Base-by-base conservation (phyloP, 2,329 filamentous ascomycete genomes). In the Aspergillus neoniger region DNA sequence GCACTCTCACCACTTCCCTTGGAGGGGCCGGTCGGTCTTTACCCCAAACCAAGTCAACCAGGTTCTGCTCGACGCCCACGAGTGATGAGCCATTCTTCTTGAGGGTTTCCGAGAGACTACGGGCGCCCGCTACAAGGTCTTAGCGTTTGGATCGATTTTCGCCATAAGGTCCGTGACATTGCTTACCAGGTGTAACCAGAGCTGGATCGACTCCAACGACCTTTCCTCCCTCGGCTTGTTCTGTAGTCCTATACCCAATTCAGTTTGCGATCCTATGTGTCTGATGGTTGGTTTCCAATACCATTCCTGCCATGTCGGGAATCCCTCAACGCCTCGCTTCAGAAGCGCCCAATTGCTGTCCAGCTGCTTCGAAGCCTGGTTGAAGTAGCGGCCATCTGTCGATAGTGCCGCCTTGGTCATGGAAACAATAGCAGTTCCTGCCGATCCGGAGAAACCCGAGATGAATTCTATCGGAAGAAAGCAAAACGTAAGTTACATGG, bases 291-390 rank as follows among this genome's bases (percentile, higher is more conserved):
- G 30, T 55, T 6, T 15, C 69, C 69, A 36, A 58, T 88, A 87
- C 95, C 95, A 99, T 77, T 98, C 95, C 74, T 97, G 92, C 91
- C 95, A 99, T 0, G 94, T 98, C 1, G 92, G 94, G 9, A 97
- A 92, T 76, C 96, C 92, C 72, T 95, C 91, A 51, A 96, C 83
- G 5, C 95, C 95, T 71, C 96, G 92, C 81, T 97, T 99, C 63
- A 99, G 82, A 43, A 99, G 82, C 53, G 86, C 81, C 95, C 95
- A 99, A 76, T 98, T 98, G 70, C 78, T 80, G 75, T 98, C 95
- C 30, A 99, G 86, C 76, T 99, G 92, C 70, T 93, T 91, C 63
- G 88, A 82, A 25, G 95, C 95, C 77, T 99, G 95, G 79, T 96
- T 98, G 83, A 98, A 99, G 79, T 99, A 99, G 66, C 95, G 89